Evolutionary conservation across 23 red algal species (phyloP).

Genomic region (Gracilaria gracilis): DNA sequence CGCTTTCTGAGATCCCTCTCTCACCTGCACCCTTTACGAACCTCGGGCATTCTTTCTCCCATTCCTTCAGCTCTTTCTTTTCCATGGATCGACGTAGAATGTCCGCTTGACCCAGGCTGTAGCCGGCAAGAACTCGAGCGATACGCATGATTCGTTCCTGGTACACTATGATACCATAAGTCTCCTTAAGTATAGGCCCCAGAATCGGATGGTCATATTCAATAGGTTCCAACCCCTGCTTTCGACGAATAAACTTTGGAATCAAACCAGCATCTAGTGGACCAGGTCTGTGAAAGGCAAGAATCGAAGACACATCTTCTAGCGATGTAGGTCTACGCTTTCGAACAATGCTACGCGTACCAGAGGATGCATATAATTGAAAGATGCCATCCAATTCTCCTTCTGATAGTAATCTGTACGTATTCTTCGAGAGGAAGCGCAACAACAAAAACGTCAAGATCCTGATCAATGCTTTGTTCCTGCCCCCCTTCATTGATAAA

Average conservation of each 20-base stretch:
- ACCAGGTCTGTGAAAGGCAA: too few species aligned
- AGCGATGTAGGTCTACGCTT: conserved; percentile 83
- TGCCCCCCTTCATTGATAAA: conserved; percentile 59
- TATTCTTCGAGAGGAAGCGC: conserved; percentile 80
- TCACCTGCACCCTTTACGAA: conserved; percentile 82
- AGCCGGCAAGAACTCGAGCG: too few species aligned
- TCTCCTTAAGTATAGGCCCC: conserved; percentile 87
- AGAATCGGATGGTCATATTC: conserved; percentile 85
- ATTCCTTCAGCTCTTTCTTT: conserved; percentile 92
- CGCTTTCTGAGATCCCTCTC: conserved; percentile 40
- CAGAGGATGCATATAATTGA: conserved; percentile 92
- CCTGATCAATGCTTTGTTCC: conserved; percentile 40
- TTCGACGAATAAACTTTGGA: conserved; percentile 85
- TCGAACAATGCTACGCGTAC: conserved; percentile 90
- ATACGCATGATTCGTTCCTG: conserved; percentile 99
- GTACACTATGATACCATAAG: conserved; percentile 97
- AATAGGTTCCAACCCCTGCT: conserved; percentile 82
- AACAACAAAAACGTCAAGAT: conserved; percentile 72
- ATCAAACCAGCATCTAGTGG: too few species aligned
- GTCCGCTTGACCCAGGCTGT: too few species aligned
- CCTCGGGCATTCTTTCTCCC: conserved; percentile 76
- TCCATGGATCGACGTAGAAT: too few species aligned
- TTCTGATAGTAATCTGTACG: too few species aligned
- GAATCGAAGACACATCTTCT: conserved; percentile 92
- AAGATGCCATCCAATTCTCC: conserved; percentile 97